phyloP scores from a whole-genome alignment of 148 eudicot genomes.

The Vaccinium myrtillus region DNA sequence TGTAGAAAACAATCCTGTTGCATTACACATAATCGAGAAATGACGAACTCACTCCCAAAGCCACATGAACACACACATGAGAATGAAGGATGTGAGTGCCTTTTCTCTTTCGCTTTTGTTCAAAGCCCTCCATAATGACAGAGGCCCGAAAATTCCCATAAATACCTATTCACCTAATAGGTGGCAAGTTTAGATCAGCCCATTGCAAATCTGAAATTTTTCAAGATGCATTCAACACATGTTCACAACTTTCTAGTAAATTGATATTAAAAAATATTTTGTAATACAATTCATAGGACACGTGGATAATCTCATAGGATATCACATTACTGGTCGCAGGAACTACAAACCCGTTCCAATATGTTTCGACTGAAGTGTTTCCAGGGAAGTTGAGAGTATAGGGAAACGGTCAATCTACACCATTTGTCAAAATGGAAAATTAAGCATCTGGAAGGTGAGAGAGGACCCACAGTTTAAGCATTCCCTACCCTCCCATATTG shows the following conservation, averaged over 20 bases:
- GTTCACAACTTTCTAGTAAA: neutral
- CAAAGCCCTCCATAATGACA: neutral
- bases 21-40: neutral
- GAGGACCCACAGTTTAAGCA: neutral
- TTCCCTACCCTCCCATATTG: neutral
- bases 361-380: neutral
- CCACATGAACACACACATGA: neutral
- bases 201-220: neutral
- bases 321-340: neutral
- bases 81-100: neutral
- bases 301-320: neutral
- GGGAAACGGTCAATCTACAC: neutral
- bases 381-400: neutral
- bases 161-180: neutral
- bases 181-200: neutral
- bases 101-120: neutral
- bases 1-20: neutral
- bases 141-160: neutral
- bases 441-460: neutral
- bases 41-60: neutral
- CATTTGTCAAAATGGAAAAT: neutral
- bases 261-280: neutral
- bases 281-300: neutral
- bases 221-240: neutral
- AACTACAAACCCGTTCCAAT: neutral